Conservation (phyloP, 2,329 filamentous ascomycete genomes). For the Plectosphaerella plurivora region DNA sequence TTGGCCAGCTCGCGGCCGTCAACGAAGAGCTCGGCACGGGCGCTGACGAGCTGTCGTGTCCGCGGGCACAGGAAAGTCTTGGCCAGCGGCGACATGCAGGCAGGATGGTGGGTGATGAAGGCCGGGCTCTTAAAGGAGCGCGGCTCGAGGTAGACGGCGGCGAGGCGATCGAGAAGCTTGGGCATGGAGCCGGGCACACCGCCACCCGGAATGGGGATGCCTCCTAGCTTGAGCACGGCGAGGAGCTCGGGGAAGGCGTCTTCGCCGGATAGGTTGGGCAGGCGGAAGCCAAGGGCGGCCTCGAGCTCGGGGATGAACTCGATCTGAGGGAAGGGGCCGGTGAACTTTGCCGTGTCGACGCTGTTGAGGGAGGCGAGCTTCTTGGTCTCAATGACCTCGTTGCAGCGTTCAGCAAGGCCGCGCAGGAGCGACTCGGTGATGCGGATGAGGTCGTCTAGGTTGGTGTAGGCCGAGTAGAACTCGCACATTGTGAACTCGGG, state of each 20-base stretch:
- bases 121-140: constrained; percentile 63
- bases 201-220: constrained; percentile 57
- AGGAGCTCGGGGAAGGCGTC: constrained; percentile 57
- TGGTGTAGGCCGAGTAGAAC: constrained; percentile 86
- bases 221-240: constrained; percentile 48
- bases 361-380: constrained; percentile 41
- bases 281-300: constrained; percentile 53
- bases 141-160: constrained; percentile 72
- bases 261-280: constrained; percentile 58
- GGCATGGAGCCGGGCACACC: constrained; percentile 55
- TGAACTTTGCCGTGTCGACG: constrained; percentile 43
- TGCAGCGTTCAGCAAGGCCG: constrained; percentile 50
- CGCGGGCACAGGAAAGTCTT: constrained; percentile 74
- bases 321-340: constrained; percentile 59
- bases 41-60: constrained; percentile 69
- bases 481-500: constrained; percentile 97
- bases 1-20: constrained; percentile 81
- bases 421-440: constrained; percentile 70
- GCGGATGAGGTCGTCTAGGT: constrained; percentile 67
- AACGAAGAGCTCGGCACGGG: constrained; percentile 82
- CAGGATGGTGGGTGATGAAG: constrained; percentile 86
- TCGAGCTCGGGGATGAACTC: constrained; percentile 83
- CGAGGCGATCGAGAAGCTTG: constrained; percentile 76
- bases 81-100: constrained; percentile 83
- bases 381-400: constrained; percentile 34